These are phyloP conservation scores for Lodderomyces orthopsilosis DNA, from an alignment of 1,139 yeast genomes.

Conservation along the genomic window DNA sequence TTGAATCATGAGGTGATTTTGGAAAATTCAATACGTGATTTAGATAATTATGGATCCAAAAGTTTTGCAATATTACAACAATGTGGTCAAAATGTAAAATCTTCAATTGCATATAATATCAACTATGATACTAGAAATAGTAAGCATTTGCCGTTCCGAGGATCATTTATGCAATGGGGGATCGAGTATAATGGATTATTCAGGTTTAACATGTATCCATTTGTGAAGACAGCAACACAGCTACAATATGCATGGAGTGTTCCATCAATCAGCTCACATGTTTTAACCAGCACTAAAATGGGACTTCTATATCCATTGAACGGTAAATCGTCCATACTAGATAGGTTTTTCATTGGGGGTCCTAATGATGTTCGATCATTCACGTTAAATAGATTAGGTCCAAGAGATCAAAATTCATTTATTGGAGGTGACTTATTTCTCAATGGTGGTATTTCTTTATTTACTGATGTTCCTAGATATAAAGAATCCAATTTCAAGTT, in stretches of 20 bases:
- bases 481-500: slow-evolving; percentile 62
- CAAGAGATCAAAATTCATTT: slow-evolving; percentile 57
- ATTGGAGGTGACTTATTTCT: slow-evolving; percentile 81
- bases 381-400: slow-evolving; percentile 79
- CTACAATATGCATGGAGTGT: slow-evolving; percentile 36
- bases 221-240: slow-evolving; percentile 49
- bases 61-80: slow-evolving; percentile 36
- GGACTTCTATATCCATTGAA: slow-evolving; percentile 49
- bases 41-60: slow-evolving; percentile 43
- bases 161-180: slow-evolving; percentile 50
- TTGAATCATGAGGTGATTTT: slow-evolving; percentile 57
- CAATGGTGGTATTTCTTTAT: slow-evolving; percentile 68
- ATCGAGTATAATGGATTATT: slow-evolving; percentile 57
- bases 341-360: slow-evolving; percentile 60
- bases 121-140: slow-evolving; percentile 59
- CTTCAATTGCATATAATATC: slow-evolving; percentile 51
- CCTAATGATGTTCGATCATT: slow-evolving; percentile 83
- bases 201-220: slow-evolving; percentile 27
- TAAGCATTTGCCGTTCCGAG: slow-evolving; percentile 54
- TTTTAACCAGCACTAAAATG: slow-evolving; percentile 44
- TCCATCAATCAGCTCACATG: slow-evolving; percentile 25
- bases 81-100: slow-evolving; percentile 63
- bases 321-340: slow-evolving; percentile 51
- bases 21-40: slow-evolving; percentile 64
- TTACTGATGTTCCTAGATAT: slow-evolving; percentile 62